phyloP scores from a whole-genome alignment of 305 asterid genomes.

The Fraxinus angustifolia region DNA sequence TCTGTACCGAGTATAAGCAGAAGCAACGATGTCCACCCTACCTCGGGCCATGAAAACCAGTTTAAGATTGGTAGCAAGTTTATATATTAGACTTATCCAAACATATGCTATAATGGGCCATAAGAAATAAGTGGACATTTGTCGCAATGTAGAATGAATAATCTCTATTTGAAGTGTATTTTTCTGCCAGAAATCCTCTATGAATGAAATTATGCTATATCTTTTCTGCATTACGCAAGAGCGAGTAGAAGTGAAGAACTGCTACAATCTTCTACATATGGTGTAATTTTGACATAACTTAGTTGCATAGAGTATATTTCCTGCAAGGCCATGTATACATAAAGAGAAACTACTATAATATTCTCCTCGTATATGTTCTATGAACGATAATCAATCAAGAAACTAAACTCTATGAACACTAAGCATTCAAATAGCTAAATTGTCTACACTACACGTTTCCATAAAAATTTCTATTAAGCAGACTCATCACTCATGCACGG shows the following conservation, averaged over 20 bases:
- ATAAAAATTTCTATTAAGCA: too few species aligned
- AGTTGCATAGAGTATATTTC: background rate
- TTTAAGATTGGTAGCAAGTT: background rate
- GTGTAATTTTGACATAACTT: background rate
- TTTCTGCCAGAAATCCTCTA: background rate
- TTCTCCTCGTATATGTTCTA: background rate
- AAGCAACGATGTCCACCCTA: background rate
- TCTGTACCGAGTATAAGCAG: conserved; percentile 7
- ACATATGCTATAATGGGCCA: background rate
- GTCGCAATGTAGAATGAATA: background rate
- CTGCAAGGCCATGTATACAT: background rate
- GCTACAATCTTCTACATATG: background rate
- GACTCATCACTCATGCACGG: too few species aligned
- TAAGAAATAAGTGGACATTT: background rate
- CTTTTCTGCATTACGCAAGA: background rate
- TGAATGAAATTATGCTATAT: background rate
- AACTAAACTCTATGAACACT: background rate
- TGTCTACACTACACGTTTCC: too few species aligned
- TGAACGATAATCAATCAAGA: background rate
- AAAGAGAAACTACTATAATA: conserved; percentile 10
- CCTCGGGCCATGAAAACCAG: background rate
- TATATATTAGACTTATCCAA: background rate
- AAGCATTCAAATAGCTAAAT: background rate
- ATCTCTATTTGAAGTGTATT: background rate
- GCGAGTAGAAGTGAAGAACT: background rate